Evolutionary conservation across 106 monocot genomes (phyloP).

Genomic region (Allium fistulosum): DNA sequence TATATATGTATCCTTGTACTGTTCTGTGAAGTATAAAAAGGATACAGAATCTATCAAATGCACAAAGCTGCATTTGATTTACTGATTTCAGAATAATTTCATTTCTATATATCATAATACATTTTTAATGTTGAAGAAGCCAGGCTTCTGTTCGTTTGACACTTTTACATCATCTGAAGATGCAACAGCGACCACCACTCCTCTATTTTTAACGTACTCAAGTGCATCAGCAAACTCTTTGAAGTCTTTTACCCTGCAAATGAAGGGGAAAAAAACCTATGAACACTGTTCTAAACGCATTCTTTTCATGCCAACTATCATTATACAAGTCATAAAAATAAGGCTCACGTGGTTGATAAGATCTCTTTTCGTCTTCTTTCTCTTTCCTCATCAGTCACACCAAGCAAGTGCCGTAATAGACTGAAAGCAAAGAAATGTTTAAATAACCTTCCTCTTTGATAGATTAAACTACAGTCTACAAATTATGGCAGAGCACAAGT

Average conservation of each 20-base stretch:
- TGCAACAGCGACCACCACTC: slow-evolving; percentile 88
- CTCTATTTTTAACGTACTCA: slow-evolving; percentile 68
- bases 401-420: slow-evolving; percentile 69
- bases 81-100: no score
- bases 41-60: no score
- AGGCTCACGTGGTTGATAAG: slow-evolving; percentile 69
- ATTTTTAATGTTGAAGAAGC: slow-evolving; percentile 80
- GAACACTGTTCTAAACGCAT: no score
- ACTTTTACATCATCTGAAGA: slow-evolving; percentile 73
- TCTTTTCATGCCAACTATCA: no score
- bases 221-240: slow-evolving; percentile 89
- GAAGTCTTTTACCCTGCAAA: slow-evolving; percentile 77
- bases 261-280: background rate
- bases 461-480: no score
- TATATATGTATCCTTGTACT: no score
- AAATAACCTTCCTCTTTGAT: no score
- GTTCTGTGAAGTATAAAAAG: no score
- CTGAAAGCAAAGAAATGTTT: slow-evolving; percentile 20
- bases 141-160: slow-evolving; percentile 47
- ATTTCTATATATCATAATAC: slow-evolving; percentile 27
- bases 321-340: background rate
- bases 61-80: no score
- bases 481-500: no score
- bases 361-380: slow-evolving; percentile 88
- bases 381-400: slow-evolving; percentile 81